phyloP scores from a whole-genome alignment of 768 basidiomycete genomes.

The Mycena albidolilacea region DNA sequence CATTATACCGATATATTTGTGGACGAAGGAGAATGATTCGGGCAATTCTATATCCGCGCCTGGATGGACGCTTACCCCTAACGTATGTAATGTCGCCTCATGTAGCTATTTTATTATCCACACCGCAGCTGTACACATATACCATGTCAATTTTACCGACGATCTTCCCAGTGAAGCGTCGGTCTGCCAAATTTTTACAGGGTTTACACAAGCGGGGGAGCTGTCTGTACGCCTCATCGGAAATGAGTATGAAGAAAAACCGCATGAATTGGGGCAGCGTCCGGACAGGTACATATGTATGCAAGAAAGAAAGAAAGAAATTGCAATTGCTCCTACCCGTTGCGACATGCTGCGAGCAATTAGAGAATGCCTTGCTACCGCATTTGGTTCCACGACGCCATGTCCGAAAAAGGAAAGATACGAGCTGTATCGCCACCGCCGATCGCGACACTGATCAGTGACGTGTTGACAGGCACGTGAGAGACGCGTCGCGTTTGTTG shows the following conservation, averaged over 20 bases:
- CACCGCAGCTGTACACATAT: constrained; percentile 9
- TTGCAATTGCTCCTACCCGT: too few relatives aligned
- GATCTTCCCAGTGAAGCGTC: not conserved
- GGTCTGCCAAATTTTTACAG: too few relatives aligned
- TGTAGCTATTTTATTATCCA: constrained; percentile 31
- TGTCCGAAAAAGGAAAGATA: too few relatives aligned
- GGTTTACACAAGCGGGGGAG: too few relatives aligned
- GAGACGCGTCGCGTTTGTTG: constrained; percentile 5
- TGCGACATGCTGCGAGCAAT: too few relatives aligned
- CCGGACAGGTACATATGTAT: too few relatives aligned
- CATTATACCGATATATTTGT: constrained; percentile 98
- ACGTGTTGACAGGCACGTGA: not conserved
- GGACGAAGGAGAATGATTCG: constrained; percentile 77
- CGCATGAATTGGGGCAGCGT: too few relatives aligned
- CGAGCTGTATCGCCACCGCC: not conserved
- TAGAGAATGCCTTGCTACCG: too few relatives aligned
- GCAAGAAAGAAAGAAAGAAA: too few relatives aligned
- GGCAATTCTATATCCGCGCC: constrained; percentile 34
- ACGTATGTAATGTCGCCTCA: constrained; percentile 27
- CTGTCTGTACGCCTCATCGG: too few relatives aligned
- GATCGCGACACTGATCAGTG: not conserved
- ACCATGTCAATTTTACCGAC: constrained; percentile 29
- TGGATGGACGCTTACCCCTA: constrained; percentile 29
- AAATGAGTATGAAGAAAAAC: too few relatives aligned
- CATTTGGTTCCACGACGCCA: too few relatives aligned